Evolutionary conservation across 306 rosid genomes (phyloP).

Genomic region (Medicago truncatula): MtrunA17r5.0-ANR NC_053049.1:39738501-39739000

Average conservation of each 20-base stretch:
- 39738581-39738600: not conserved
- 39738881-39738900: conserved; percentile 20
- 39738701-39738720: conserved; percentile 94
- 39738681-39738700: conserved; percentile 98
- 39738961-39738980: conserved; percentile 13
- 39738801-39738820: conserved; percentile 74
- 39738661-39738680: conserved; percentile 41
- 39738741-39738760: conserved; percentile 83
- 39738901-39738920: conserved; percentile 15
- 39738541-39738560: conserved; percentile 99
- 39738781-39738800: conserved; percentile 98
- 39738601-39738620: not conserved
- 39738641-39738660: conserved; percentile 20
- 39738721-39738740: conserved; percentile 94
- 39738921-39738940: conserved; percentile 27
- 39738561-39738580: conserved; percentile 74
- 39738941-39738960: not conserved
- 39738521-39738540: conserved; percentile 93
- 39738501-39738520: conserved; percentile 94
- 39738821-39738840: conserved; percentile 14
- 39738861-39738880: conserved; percentile 5
- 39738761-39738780: conserved; percentile 81
- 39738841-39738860: not conserved
- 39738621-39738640: conserved; percentile 6
- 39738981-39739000: conserved; percentile 10